Base-by-base conservation (phyloP, 139 green algal species). In the Dunaliella primolecta region DNA sequence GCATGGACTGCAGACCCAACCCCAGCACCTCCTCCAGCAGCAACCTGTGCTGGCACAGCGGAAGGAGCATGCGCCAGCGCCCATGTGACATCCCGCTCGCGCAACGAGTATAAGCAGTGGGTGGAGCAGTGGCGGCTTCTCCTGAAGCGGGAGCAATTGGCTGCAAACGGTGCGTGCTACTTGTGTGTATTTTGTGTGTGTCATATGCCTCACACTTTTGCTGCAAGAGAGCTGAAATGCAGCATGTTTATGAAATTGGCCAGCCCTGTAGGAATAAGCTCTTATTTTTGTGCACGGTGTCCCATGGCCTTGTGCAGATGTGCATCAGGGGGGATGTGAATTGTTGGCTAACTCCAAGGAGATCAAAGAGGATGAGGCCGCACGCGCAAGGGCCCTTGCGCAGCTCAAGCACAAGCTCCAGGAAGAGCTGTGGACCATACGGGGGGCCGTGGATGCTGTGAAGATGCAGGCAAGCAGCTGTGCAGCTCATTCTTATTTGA, bases 381-480 rank as follows among this genome's bases (percentile, higher is more conserved):
- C 30, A 36, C 32, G n/a, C 27, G 75, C 75, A 11, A 33, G 11
- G 21, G 75, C n/a, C 30, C 2, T 80, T 29, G 75, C n/a, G 27
- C 75, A 80, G 75, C 75, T 80, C 75, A 80, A 80, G 75, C 75
- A 23, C 29, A 80, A 80, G 75, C n/a, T 33, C 29, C 33, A 33
- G 75, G 75, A 33, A 2, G 75, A 80, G 7, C 27, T 80, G 75
- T 33, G 30, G 7, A 33, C 75, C 7, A 80, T 80, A 29, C 75
- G 75, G 2, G 75, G 21, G 29, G 75, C n/a, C n/a, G 75, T 80
- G n/a, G 32, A 32, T 32, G 75, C 7, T 33, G 75, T 80, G 29
- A 80, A 36, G n/a, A 33, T n/a, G 33, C 75, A 80, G 75, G n/a
- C n/a, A n/a, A n/a, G n/a, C n/a, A n/a, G n/a, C n/a, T n/a, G n/a